Conservation (phyloP, 1,284 basidiomycete genomes). For the Marasmius fiardii region DNA sequence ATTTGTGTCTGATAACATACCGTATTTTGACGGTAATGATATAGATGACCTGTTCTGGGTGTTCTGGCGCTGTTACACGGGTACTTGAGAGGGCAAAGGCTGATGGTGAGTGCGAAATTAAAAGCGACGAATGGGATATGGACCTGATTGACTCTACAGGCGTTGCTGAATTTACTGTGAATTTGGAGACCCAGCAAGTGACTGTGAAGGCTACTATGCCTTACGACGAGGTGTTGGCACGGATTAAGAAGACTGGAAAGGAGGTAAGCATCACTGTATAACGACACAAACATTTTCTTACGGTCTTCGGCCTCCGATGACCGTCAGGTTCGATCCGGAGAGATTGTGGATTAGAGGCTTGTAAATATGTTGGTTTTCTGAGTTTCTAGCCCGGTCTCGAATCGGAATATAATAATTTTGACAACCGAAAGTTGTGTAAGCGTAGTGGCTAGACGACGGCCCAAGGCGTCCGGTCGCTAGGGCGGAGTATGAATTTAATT, state of each 20-base stretch:
- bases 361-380: too few species aligned
- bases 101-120: slow-evolving; percentile 46
- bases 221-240: slow-evolving; percentile 68
- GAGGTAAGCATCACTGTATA: slow-evolving; percentile 38
- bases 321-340: slow-evolving; percentile 8
- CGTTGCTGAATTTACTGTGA: slow-evolving; percentile 56
- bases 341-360: slow-evolving; percentile 2
- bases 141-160: slow-evolving; percentile 30
- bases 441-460: too few species aligned
- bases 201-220: slow-evolving; percentile 58
- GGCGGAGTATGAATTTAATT: too few species aligned
- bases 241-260: slow-evolving; percentile 88
- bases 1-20: background rate
- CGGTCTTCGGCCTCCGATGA: too few species aligned
- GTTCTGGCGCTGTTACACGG: slow-evolving; percentile 75
- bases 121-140: background rate
- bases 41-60: slow-evolving; percentile 82
- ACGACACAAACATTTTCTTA: too few species aligned
- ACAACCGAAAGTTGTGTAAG: too few species aligned
- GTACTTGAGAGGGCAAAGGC: slow-evolving; percentile 70
- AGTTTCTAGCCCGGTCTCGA: too few species aligned
- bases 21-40: background rate
- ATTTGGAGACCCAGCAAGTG: slow-evolving; percentile 70
- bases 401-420: too few species aligned
- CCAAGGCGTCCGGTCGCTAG: too few species aligned